Percentiles rank a stretch among this genome's conserved stretches.
Conservation (phyloP, 2,329 filamentous ascomycete species). For the Aspergillus puulaauensis region DNA sequence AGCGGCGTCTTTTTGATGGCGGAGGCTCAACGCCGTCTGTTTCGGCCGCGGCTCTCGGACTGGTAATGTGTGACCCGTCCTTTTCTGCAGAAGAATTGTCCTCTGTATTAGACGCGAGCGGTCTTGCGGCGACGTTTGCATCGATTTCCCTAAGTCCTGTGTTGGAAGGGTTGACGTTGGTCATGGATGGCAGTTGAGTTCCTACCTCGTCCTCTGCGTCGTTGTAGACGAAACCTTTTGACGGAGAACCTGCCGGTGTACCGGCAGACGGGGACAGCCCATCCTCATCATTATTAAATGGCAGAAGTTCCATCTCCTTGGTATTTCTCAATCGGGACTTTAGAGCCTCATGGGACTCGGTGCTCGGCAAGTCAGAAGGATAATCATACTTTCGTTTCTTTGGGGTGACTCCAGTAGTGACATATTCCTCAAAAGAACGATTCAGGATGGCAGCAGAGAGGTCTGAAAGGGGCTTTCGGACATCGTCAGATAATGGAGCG, state of each 20-base stretch:
- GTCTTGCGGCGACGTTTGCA: constrained; percentile 45
- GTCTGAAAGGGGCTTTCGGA: constrained; percentile 68
- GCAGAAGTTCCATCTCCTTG: constrained; percentile 32
- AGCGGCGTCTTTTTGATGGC: constrained; percentile 29
- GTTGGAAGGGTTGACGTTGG: constrained; percentile 35
- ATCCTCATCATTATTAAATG: constrained; percentile 32
- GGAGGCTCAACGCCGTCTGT: constrained; percentile 26
- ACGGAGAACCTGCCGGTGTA: constrained; percentile 40
- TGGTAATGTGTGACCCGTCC: background rate
- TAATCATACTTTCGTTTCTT: constrained; percentile 80
- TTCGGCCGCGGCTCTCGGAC: constrained; percentile 15
- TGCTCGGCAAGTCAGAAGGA: constrained; percentile 74
- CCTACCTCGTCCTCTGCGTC: constrained; percentile 45
- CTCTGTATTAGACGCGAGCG: constrained; percentile 22
- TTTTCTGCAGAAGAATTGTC: constrained; percentile 15
- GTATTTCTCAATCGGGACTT: constrained; percentile 52
- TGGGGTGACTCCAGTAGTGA: constrained; percentile 81
- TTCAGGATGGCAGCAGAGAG: constrained; percentile 68
- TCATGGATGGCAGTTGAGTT: constrained; percentile 28
- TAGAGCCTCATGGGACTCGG: constrained; percentile 61
- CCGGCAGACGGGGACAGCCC: constrained; percentile 19
- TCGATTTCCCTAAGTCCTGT: constrained; percentile 53
- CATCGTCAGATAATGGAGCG: constrained; percentile 55
- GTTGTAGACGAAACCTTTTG: constrained; percentile 55
- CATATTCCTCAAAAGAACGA: constrained; percentile 73